Conservation (phyloP, 1,139 yeast genomes). For the Wickerhamomyces sp. region DNA sequence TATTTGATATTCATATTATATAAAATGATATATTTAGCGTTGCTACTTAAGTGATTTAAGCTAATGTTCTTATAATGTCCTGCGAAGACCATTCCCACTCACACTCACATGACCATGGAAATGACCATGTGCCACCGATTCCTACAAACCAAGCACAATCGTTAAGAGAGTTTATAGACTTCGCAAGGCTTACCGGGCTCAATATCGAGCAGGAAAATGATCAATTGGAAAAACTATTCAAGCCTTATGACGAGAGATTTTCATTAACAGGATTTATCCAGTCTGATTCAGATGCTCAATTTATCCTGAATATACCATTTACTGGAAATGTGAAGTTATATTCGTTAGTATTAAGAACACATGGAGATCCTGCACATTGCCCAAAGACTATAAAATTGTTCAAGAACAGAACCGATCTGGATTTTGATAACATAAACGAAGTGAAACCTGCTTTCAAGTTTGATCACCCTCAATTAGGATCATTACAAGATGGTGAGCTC, state of each 20-base stretch:
- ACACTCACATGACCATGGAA: conserved; percentile 27
- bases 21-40: too few species aligned
- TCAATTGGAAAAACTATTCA: conserved; percentile 53
- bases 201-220: conserved; percentile 53
- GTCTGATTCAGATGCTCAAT: conserved; percentile 80
- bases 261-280: conserved; percentile 42
- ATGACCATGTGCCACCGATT: conserved; percentile 57
- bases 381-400: conserved; percentile 67
- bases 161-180: conserved; percentile 56
- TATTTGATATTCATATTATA: not conserved
- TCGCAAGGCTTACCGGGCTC: conserved; percentile 56
- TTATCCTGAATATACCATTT: conserved; percentile 75
- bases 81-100: conserved; percentile 30
- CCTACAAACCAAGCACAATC: conserved; percentile 72
- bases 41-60: too few species aligned
- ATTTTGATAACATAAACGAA: conserved; percentile 58
- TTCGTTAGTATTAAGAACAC: conserved; percentile 66
- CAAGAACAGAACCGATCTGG: conserved; percentile 66
- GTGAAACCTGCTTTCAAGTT: conserved; percentile 49
- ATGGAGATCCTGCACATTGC: conserved; percentile 53
- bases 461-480: conserved; percentile 63
- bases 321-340: conserved; percentile 71
- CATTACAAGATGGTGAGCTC: conserved; percentile 30
- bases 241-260: conserved; percentile 38
- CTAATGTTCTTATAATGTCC: conserved; percentile 23